Base-by-base conservation (phyloP, 148 eudicot species). In the Nyssa sinensis region DNA sequence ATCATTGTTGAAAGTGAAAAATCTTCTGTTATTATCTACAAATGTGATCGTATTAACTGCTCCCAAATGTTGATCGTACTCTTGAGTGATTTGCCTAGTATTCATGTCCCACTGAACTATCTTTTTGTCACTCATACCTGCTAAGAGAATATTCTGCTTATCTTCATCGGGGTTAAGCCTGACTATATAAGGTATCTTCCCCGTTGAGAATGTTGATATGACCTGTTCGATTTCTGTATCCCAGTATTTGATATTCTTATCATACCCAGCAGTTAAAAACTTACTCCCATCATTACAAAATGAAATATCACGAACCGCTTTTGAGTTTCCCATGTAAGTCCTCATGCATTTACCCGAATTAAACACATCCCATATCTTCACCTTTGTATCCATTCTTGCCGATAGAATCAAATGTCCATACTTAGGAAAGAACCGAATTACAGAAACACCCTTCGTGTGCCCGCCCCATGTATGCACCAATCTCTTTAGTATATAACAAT, bases 41-140 rank as follows among this genome's bases (percentile, higher is more conserved):
- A 94, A 94, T 1, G 98, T 94, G 32, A 94, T 94, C 0, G 98
- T 94, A 80, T 94, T 94, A 53, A 94, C 98, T 1, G 97, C 97
- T 37, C 98, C 97, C 71, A 94, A 81, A 88, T 94, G 98, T 77
- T 94, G 98, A 81, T 94, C 98, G 80, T 94, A 94, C 84, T 92
- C 98, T 77, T 94, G 98, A 12, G 98, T 94, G 63, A 94, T 94
- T 76, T 90, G 86, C 11, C 97, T 96, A 7, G 78, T 77, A 74
- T 90, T 92, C 80, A 94, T 88, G 81, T 94, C 98, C 98, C 98
- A 94, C 62, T 94, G 98, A 53, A 94, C 98, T 76, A 94, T 94
- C 82, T 94, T 94, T 88, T 94, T 94, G 75, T 94, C 98, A 74
- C 97, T 94, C 97, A 89, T 94, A 16, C 98, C 98, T 7, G 98